phyloP scores from a whole-genome alignment of 257 asterid species.

The Ehretia macrophylla region DNA sequence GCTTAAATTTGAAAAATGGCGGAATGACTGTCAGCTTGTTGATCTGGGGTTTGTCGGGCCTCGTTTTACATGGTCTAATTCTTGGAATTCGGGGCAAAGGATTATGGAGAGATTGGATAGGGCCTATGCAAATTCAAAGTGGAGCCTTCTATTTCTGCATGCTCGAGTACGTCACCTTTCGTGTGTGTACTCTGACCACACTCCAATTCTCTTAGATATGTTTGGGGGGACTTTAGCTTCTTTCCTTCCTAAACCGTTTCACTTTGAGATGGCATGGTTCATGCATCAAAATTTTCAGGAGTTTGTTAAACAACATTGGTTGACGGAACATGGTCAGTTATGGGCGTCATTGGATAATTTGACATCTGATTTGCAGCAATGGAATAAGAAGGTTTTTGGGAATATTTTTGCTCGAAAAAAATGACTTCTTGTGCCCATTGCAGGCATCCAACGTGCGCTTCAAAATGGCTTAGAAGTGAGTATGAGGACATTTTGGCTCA shows the following conservation, averaged over 20 bases:
- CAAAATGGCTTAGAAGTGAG: neutral
- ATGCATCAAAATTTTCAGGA: neutral
- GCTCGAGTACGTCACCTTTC: neutral
- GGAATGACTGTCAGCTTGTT: neutral
- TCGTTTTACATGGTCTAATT: neutral
- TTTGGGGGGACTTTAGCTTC: neutral
- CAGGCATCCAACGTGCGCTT: neutral
- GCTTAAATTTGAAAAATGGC: neutral
- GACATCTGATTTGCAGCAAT: neutral
- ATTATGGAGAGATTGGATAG: neutral
- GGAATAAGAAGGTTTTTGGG: neutral
- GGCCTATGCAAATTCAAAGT: neutral
- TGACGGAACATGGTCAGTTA: too few relatives aligned
- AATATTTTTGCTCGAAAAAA: neutral
- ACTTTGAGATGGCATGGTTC: neutral
- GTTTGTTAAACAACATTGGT: neutral
- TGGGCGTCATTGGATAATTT: too few relatives aligned
- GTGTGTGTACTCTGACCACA: neutral
- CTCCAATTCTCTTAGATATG: neutral
- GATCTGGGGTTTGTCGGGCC: neutral
- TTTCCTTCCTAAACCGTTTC: too few relatives aligned
- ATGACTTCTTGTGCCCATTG: neutral
- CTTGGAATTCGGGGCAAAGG: neutral
- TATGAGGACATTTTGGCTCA: neutral
- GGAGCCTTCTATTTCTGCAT: neutral